Conservation (phyloP, 164 flowering plant genomes). For the Aristolochia contorta region DNA sequence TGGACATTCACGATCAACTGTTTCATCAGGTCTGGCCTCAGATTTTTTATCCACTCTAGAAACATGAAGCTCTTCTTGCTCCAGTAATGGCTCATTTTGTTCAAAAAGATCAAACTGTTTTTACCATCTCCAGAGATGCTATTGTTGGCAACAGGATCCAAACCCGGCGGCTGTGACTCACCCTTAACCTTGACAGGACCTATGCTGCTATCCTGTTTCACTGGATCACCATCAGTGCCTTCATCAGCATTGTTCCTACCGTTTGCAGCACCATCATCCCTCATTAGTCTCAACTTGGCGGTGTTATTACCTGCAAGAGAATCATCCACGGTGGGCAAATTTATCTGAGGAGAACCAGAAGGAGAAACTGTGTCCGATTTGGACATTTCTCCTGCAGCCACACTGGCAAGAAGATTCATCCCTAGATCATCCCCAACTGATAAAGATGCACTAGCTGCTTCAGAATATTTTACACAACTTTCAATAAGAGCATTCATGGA, state of each 20-base stretch:
- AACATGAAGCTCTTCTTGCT: constrained; percentile 15
- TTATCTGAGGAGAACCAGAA: constrained; percentile 33
- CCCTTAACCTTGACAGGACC: constrained; percentile 13
- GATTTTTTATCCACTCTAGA: constrained; percentile 21
- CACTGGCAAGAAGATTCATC: constrained; percentile 92
- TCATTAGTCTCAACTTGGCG: constrained; percentile 21
- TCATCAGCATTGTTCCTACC: constrained; percentile 15
- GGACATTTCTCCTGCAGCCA: constrained; percentile 79
- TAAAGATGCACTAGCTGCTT: constrained; percentile 31
- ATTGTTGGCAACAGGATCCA: neutral
- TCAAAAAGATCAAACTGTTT: neutral
- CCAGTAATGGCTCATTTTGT: constrained; percentile 5
- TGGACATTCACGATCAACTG: constrained; percentile 1
- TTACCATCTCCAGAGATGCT: constrained; percentile 12
- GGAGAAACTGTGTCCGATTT: constrained; percentile 43
- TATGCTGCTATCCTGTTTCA: constrained; percentile 19
- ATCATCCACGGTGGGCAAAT: constrained; percentile 20
- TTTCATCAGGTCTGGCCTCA: constrained; percentile 14
- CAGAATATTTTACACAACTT: constrained; percentile 44
- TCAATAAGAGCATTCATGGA: constrained; percentile 56
- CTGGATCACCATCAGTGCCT: constrained; percentile 15
- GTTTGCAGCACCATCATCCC: constrained; percentile 17
- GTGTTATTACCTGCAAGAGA: constrained; percentile 15
- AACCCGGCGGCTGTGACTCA: neutral
- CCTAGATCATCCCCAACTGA: constrained; percentile 70